These are phyloP conservation scores for Blastocystis sp. DNA, from an alignment of 352 stramenopile species.

Conservation along the genomic window DNA sequence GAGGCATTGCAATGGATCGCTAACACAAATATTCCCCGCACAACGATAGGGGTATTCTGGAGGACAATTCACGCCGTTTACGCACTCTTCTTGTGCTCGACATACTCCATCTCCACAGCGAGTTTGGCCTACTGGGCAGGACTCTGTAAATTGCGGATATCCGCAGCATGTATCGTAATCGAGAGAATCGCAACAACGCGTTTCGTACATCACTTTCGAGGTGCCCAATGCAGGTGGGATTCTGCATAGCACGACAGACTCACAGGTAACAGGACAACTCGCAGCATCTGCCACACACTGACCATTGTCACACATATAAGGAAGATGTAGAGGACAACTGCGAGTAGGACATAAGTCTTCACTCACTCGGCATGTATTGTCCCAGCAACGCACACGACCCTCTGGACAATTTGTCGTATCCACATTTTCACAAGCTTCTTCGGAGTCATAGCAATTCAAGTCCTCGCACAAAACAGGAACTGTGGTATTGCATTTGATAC, in stretches of 20 bases:
- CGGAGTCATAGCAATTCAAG: neutral
- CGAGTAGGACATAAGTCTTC: neutral
- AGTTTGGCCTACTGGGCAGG: neutral
- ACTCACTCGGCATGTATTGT: conserved; percentile 17
- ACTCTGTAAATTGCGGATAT: neutral
- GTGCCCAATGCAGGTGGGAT: neutral
- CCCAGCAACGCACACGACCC: conserved; percentile 12
- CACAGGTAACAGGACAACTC: neutral
- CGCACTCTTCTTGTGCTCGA: neutral
- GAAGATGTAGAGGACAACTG: neutral
- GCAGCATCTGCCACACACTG: neutral
- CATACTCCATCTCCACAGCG: conserved; percentile 12
- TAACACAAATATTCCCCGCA: neutral
- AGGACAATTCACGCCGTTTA: conserved; percentile 43
- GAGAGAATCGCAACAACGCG: neutral
- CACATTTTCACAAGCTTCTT: neutral
- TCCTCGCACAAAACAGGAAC: conserved; percentile 44
- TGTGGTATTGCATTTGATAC: neutral
- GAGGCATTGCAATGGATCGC: neutral
- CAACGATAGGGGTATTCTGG: conserved; percentile 42
- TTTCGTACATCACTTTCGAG: neutral
- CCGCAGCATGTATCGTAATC: conserved; percentile 2
- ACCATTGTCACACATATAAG: conserved; percentile 19
- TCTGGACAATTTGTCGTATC: neutral
- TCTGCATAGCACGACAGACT: neutral